phyloP scores from a whole-genome alignment of 1,284 basidiomycete species.

The Puccinia horiana region DNA sequence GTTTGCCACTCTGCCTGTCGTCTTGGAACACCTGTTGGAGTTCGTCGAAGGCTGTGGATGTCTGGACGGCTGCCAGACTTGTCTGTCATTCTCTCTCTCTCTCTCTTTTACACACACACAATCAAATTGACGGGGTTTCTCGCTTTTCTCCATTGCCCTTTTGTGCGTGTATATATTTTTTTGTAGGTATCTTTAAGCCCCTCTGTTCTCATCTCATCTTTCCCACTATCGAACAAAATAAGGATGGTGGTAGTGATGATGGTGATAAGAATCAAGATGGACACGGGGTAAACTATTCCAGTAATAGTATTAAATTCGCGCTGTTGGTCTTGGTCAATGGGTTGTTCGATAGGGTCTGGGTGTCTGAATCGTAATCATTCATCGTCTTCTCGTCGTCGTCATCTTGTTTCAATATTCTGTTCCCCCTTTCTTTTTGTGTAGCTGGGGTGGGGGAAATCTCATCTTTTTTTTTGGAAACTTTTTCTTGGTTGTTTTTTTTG shows the following conservation, averaged over 20 bases:
- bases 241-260: not conserved
- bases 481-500: too few species aligned
- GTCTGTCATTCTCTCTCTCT: not conserved
- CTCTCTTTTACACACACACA: not conserved
- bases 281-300: not conserved
- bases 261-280: not conserved
- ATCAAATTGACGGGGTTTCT: not conserved
- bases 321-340: conserved; percentile 11
- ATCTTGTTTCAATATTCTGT: too few species aligned
- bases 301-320: not conserved
- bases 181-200: conserved; percentile 14
- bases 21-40: too few species aligned
- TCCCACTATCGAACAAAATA: not conserved
- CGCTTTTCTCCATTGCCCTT: not conserved
- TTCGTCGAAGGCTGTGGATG: too few species aligned
- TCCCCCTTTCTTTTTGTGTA: too few species aligned
- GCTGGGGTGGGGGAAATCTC: too few species aligned
- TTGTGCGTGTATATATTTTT: not conserved
- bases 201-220: conserved; percentile 16
- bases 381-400: too few species aligned
- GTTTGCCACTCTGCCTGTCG: too few species aligned
- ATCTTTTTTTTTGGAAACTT: too few species aligned
- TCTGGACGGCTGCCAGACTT: too few species aligned
- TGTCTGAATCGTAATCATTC: too few species aligned
- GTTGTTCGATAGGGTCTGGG: conserved; percentile 33